Base-by-base conservation (phyloP, 2,329 filamentous ascomycete genomes). In the Rhynchosporium graminicola region DNA sequence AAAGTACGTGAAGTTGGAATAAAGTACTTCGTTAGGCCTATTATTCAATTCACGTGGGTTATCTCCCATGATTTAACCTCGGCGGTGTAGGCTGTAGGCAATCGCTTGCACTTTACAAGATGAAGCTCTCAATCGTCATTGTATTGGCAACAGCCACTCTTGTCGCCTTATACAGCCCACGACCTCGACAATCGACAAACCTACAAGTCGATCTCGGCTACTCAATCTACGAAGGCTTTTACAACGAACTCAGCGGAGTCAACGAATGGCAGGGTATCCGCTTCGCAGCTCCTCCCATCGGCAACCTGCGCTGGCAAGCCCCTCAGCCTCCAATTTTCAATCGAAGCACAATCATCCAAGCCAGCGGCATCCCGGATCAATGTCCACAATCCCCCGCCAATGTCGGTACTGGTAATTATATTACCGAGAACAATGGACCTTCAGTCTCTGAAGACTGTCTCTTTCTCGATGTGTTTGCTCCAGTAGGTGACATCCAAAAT, bases 401-500 rank as follows among this genome's bases (percentile, higher is more conserved):
- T 38, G 15, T n/a, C 31, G 57, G 58, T 5, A 26, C n/a, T 13
- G 15, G 52, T 4, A 52, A 42, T 8, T 26, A 15, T 42, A 26
- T 48, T 29, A 29, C 29, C 15, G 52, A 3, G 38, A 36, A 15
- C 43, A 64, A 57, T 43, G 15, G 13, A 43, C 54, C 54, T 20
- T n/a, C 33, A 3, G 60, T 42, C 26, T 61, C 57, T n/a, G 60
- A 63, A 38, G 59, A 62, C 20, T 82, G 80, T 62, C 70, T 78
- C 7, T 82, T 79, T 64, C 67, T 82, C 6, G 80, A 80, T 62
- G 74, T 82, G 3, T 74, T 75, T 54, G 75, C 77, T 1, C 79
- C 80, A 3, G 4, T n/a, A 8, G 69, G 75, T 50, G 65, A 70
- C n/a, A 70, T 79, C 12, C 69, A 76, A 31, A 71, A 75, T 55